Evolutionary conservation across 2,329 filamentous ascomycete genomes (phyloP).

Genomic region (Fusarium sp.): DNA sequence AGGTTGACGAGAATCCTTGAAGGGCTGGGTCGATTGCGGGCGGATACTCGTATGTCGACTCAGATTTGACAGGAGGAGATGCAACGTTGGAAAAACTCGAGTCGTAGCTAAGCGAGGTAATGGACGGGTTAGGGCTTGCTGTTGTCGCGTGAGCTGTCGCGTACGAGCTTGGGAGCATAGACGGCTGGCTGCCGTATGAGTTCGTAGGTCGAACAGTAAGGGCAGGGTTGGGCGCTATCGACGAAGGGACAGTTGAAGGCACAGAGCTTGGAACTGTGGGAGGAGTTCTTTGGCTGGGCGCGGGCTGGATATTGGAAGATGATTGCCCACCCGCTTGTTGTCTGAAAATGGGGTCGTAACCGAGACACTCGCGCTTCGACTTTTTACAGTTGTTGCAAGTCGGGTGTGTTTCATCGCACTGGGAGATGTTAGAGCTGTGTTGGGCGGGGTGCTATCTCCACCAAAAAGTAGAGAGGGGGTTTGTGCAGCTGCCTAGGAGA

Average conservation of each 20-base stretch:
- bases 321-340: conserved; percentile 77
- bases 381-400: conserved; percentile 91
- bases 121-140: conserved; percentile 46
- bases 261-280: conserved; percentile 47
- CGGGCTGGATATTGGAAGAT: conserved; percentile 62
- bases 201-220: conserved; percentile 46
- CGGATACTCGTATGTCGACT: conserved; percentile 63
- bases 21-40: conserved; percentile 74
- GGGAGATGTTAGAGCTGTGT: conserved; percentile 42
- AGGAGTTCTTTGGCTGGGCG: conserved; percentile 46
- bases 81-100: conserved; percentile 47
- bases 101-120: conserved; percentile 47
- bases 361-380: conserved; percentile 85
- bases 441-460: conserved; percentile 35
- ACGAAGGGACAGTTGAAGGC: conserved; percentile 40
- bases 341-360: conserved; percentile 90
- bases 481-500: conserved; percentile 19
- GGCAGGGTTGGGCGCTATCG: conserved; percentile 37
- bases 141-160: conserved; percentile 47
- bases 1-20: conserved; percentile 52
- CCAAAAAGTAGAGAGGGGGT: conserved; percentile 20
- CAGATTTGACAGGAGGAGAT: conserved; percentile 49
- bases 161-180: conserved; percentile 57
- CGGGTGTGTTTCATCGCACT: conserved; percentile 95
- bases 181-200: conserved; percentile 58